A percentile compares a stretch with the other conserved stretches of the same genome.
Evolutionary conservation across 805 yeast species (phyloP).

Genomic region (Komagataella kurtzmanii): DNA sequence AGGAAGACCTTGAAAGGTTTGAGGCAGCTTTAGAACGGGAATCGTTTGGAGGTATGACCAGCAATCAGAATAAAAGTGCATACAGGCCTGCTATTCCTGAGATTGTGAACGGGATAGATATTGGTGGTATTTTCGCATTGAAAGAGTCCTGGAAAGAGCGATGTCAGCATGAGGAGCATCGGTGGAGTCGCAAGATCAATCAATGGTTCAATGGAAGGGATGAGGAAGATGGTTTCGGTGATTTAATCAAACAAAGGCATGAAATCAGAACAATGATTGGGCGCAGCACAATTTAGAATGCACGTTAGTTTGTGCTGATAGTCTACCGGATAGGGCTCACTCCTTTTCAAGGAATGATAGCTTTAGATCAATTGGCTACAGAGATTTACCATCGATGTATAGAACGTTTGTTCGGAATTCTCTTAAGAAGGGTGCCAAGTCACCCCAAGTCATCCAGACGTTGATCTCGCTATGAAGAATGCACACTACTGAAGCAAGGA

Average conservation of each 20-base stretch:
- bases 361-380: too few relatives aligned
- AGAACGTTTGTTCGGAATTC: too few relatives aligned
- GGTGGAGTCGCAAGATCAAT: constrained; percentile 21
- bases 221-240: neutral
- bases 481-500: too few relatives aligned
- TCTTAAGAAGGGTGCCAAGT: too few relatives aligned
- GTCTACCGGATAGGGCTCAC: too few relatives aligned
- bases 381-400: too few relatives aligned
- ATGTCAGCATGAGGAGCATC: constrained; percentile 12
- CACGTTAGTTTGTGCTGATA: neutral
- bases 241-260: neutral
- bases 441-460: too few relatives aligned
- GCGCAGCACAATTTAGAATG: neutral
- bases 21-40: constrained; percentile 17
- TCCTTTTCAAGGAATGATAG: too few relatives aligned
- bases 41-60: neutral
- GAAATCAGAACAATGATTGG: constrained; percentile 7
- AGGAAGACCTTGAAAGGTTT: constrained; percentile 38
- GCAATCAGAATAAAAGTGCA: neutral
- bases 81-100: neutral
- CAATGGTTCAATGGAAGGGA: constrained; percentile 17
- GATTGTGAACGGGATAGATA: neutral
- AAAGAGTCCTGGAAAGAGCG: neutral
- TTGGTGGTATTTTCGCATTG: neutral
- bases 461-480: too few relatives aligned